phyloP scores from a whole-genome alignment of 2,329 filamentous ascomycete genomes.

The Colletotrichum navitas region DNA sequence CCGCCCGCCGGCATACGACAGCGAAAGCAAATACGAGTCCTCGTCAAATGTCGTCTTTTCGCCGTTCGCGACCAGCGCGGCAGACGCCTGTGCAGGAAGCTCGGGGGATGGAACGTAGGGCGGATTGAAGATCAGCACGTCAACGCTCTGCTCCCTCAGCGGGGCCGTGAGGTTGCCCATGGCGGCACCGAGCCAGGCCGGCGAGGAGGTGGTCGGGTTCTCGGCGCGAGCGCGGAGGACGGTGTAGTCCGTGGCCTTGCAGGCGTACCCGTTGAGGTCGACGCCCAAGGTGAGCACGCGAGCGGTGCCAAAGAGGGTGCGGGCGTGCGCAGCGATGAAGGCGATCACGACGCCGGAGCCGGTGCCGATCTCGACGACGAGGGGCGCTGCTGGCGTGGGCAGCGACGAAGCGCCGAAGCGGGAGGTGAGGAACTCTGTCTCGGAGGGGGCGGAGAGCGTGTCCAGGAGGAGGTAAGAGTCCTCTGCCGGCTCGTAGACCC shows the following conservation, averaged over 20 bases:
- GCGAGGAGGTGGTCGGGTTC: constrained; percentile 53
- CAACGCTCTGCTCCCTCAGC: constrained; percentile 71
- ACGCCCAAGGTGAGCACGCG: constrained; percentile 80
- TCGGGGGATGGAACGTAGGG: constrained; percentile 92
- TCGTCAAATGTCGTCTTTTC: constrained; percentile 72
- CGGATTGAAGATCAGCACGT: constrained; percentile 95
- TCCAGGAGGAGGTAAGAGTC: constrained; percentile 96
- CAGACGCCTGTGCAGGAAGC: constrained; percentile 64
- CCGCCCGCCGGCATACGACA: constrained; percentile 89
- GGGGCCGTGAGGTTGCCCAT: constrained; percentile 78
- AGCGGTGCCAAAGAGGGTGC: constrained; percentile 77
- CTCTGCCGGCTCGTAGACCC: constrained; percentile 94
- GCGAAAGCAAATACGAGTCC: constrained; percentile 84
- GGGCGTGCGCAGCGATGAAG: constrained; percentile 84
- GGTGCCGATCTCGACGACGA: constrained; percentile 88
- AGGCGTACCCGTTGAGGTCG: constrained; percentile 90
- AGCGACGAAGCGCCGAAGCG: constrained; percentile 64
- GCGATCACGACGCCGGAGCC: constrained; percentile 95
- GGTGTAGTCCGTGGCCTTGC: constrained; percentile 79
- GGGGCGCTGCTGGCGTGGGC: constrained; percentile 54
- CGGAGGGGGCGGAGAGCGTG: constrained; percentile 80
- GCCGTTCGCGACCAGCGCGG: constrained; percentile 38
- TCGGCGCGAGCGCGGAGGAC: constrained; percentile 62
- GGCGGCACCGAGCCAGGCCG: constrained; percentile 73
- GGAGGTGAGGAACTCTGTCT: constrained; percentile 75